Evolutionary conservation across 371 early-diverging fungal species (phyloP), one percentile per base, ranked within the genome.

Genomic region (Nematocida sp.): DNA sequence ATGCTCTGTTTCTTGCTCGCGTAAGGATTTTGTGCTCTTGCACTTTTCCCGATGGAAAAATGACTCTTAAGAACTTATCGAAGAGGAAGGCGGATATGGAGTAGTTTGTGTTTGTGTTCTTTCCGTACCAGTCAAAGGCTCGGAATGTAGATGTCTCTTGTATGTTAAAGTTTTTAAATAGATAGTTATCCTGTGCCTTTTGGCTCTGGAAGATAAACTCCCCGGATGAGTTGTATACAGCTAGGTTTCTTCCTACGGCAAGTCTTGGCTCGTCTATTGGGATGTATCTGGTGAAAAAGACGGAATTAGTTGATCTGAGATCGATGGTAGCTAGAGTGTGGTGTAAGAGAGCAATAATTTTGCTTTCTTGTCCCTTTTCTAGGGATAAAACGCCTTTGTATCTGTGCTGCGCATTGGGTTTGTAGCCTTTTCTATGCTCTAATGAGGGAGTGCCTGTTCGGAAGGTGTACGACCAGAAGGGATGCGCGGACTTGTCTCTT

Each of bases 121-220:
- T 38, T 4, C 75, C 64, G 36, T 16, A 9, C 75, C 75, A 71
- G 50, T 71, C 75, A 71, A 71, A 71, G 0, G 60, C 49, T 18
- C 59, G 9, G 35, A 71, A 36, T 0, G 7, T 23, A 7, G 16
- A 9, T 9, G 5, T 42, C 9, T 60, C 40, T 9, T 7, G 16
- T 26, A 30, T 26, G n/a, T 48, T 42, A 60, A 71, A 61, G 13
- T 28, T 3, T 20, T 39, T 60, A 11, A 51, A n/a, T 5, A 45
- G 18, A 13, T 51, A 16, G 42, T 51, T 39, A 1, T 49, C 50
- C 7, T n/a, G 25, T 11, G 9, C 51, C n/a, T 16, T 28, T 3
- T 4, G 3, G 40, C 33, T 71, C 39, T 71, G 63, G 75, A 71
- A 71, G 53, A 42, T 59, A 32, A 71, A 71, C 9, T 71, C 13